Evolutionary conservation across 106 monocot species (phyloP).

Genomic region (Iris macrosiphon): DNA sequence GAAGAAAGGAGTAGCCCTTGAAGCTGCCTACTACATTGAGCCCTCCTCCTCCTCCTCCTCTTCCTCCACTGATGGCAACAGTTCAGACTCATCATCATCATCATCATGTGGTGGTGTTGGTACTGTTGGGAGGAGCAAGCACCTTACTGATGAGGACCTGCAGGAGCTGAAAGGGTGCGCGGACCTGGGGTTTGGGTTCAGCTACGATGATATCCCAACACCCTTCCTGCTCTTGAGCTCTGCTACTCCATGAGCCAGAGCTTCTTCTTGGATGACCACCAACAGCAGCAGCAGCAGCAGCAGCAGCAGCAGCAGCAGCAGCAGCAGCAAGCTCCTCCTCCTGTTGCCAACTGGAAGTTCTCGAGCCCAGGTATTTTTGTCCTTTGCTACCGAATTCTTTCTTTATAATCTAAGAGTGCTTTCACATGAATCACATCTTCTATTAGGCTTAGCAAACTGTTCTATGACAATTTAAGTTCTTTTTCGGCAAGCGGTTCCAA

Average conservation of each 20-base stretch:
- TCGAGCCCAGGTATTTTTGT: conserved; percentile 42
- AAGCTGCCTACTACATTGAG: conserved; percentile 40
- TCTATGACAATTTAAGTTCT: no score
- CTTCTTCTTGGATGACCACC: conserved; percentile 26
- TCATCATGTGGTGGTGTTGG: conserved; percentile 4
- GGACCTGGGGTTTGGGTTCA: conserved; percentile 50
- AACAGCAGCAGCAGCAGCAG: no score
- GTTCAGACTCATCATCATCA: no score
- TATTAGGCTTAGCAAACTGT: no score
- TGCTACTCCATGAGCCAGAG: conserved; percentile 43
- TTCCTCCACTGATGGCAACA: no score
- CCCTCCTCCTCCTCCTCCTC: no score
- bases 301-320: no score
- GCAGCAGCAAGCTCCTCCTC: no score
- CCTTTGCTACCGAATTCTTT: no score
- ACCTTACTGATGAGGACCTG: conserved; percentile 34
- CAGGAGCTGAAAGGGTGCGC: conserved; percentile 39
- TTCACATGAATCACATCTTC: no score
- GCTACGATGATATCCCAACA: conserved; percentile 43
- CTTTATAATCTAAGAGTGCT: no score
- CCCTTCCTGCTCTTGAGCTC: conserved; percentile 40
- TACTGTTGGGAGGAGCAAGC: conserved; percentile 34
- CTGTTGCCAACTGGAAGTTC: conserved; percentile 39
- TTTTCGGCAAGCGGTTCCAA: no score
- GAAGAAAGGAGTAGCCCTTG: conserved; percentile 23